These are phyloP conservation scores for Colletotrichum destructivum DNA, from an alignment of 2,329 filamentous ascomycete genomes.

Conservation along the genomic window DNA sequence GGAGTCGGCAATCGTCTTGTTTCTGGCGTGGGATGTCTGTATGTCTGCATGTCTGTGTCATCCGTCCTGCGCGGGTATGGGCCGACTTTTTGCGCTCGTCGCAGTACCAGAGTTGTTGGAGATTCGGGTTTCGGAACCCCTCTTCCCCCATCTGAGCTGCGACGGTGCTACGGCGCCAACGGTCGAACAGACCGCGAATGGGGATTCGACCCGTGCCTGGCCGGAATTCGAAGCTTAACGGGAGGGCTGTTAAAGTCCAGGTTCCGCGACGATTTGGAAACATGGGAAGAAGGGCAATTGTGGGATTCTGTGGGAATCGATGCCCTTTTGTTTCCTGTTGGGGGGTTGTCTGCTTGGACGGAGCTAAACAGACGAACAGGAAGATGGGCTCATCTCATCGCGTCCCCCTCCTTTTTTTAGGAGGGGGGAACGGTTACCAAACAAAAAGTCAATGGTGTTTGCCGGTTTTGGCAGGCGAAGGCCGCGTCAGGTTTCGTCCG, in stretches of 20 bases:
- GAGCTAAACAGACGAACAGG: neutral
- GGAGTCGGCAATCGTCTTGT: slow-evolving; percentile 23
- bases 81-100: slow-evolving; percentile 13
- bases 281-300: neutral
- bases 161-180: slow-evolving; percentile 24
- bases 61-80: neutral
- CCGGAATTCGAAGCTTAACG: slow-evolving; percentile 17
- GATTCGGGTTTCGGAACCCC: slow-evolving; percentile 11
- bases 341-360: neutral
- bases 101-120: slow-evolving; percentile 19
- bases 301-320: slow-evolving; percentile 23
- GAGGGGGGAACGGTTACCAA: too few relatives aligned
- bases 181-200: slow-evolving; percentile 2
- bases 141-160: slow-evolving; percentile 1
- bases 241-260: slow-evolving; percentile 24
- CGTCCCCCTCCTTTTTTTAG: neutral
- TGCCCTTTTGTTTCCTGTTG: slow-evolving; percentile 16
- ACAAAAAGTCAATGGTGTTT: neutral
- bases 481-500: slow-evolving; percentile 22
- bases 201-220: slow-evolving; percentile 1
- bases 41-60: neutral
- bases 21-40: slow-evolving; percentile 12
- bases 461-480: slow-evolving; percentile 10
- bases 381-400: neutral
- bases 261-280: slow-evolving; percentile 2